Evolutionary conservation across 306 rosid genomes (phyloP).

Genomic region (Dalbergia cochinchinensis): DNA sequence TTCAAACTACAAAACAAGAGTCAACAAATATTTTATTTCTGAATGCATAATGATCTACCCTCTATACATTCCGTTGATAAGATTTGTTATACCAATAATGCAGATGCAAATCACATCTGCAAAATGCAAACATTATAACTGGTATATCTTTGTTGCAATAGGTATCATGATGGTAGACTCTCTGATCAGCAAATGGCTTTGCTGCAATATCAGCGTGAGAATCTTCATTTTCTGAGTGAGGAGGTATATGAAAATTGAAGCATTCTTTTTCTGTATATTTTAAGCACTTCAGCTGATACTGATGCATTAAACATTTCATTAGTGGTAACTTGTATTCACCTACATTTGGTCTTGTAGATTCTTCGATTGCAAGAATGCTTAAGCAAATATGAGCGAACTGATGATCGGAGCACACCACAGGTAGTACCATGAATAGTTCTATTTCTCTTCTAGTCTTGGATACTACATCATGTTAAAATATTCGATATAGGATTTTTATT

Average conservation of each 20-base stretch:
- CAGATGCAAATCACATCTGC: slow-evolving; percentile 25
- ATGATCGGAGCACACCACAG: slow-evolving; percentile 95
- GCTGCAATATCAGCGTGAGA: slow-evolving; percentile 98
- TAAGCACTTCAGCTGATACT: slow-evolving; percentile 12
- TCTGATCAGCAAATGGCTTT: slow-evolving; percentile 99
- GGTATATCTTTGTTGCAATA: slow-evolving; percentile 54
- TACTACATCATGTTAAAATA: slow-evolving; percentile 9
- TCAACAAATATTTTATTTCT: slow-evolving; percentile 39
- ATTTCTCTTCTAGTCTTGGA: slow-evolving; percentile 26
- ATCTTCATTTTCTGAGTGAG: slow-evolving; percentile 97
- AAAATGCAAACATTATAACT: slow-evolving; percentile 35
- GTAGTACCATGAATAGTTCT: slow-evolving; percentile 52
- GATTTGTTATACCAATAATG: slow-evolving; percentile 12
- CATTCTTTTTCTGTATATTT: slow-evolving; percentile 36
- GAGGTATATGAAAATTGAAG: slow-evolving; percentile 69
- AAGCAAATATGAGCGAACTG: slow-evolving; percentile 86
- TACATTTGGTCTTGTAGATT: slow-evolving; percentile 64
- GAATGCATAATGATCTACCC: background rate
- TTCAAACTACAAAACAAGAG: slow-evolving; percentile 10
- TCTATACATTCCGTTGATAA: slow-evolving; percentile 26
- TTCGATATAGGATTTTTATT: slow-evolving; percentile 5
- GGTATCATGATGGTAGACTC: slow-evolving; percentile 93
- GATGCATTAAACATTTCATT: slow-evolving; percentile 8
- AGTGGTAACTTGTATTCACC: slow-evolving; percentile 12
- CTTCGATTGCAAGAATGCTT: slow-evolving; percentile 92